phyloP scores from a whole-genome alignment of 768 basidiomycete genomes.

The Tephrocybe rancida region DNA sequence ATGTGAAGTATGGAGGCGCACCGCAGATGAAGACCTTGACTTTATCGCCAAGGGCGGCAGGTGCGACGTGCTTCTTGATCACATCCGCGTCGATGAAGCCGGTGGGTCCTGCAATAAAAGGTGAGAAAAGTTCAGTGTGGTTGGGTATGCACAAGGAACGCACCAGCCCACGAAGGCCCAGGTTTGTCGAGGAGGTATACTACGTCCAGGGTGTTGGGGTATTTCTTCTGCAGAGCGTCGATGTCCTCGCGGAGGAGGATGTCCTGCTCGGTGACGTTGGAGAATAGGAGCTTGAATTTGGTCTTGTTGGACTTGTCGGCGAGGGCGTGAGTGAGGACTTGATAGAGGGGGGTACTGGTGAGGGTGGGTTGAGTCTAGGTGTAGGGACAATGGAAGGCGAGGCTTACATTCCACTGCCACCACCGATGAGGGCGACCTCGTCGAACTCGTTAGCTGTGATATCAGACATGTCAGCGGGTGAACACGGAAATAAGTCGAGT shows the following conservation, averaged over 20 bases:
- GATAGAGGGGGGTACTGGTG: conserved; percentile 79
- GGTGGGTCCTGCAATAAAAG: conserved; percentile 46
- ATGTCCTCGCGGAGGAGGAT: conserved; percentile 85
- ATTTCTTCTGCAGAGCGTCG: conserved; percentile 66
- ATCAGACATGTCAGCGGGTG: neutral
- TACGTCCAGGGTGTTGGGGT: conserved; percentile 75
- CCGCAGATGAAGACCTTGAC: conserved; percentile 92
- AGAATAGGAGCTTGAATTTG: conserved; percentile 90
- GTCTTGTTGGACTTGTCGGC: conserved; percentile 83
- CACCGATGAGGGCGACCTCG: conserved; percentile 86
- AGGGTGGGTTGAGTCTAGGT: neutral
- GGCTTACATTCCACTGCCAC: conserved; percentile 88
- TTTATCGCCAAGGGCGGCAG: conserved; percentile 68
- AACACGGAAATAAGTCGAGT: neutral
- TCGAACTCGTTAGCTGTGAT: conserved; percentile 79
- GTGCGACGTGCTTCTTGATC: conserved; percentile 72
- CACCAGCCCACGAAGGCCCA: conserved; percentile 57
- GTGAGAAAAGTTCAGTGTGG: neutral
- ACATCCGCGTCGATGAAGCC: conserved; percentile 79
- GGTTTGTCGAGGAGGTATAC: conserved; percentile 89
- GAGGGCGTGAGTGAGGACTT: conserved; percentile 75
- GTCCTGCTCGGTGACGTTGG: conserved; percentile 88
- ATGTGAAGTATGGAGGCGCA: conserved; percentile 30
- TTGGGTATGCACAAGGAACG: neutral
- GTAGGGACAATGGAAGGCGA: conserved; percentile 5